A percentile compares a stretch with the other conserved stretches of the same genome.
Conservation (phyloP, 1,284 basidiomycete species). For the Coniferiporia weirii region DNA sequence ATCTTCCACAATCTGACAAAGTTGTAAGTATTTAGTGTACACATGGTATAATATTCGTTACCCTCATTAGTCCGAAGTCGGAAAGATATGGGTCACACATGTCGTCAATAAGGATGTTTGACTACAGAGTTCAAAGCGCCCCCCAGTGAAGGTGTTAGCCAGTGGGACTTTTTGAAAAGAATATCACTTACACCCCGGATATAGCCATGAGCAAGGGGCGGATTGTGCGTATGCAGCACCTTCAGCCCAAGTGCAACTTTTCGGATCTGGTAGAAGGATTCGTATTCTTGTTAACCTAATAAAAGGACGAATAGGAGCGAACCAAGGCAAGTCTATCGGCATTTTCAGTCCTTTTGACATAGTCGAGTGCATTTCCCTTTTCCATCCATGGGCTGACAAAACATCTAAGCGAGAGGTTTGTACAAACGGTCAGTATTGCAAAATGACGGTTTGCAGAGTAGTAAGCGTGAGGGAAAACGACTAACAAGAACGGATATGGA, state of each 20-base stretch:
- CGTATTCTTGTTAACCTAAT: background rate
- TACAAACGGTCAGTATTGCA: no score
- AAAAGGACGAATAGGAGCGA: background rate
- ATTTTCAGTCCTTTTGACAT: constrained; percentile 31
- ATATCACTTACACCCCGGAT: background rate
- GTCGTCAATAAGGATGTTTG: constrained; percentile 47
- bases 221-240: constrained; percentile 28
- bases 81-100: constrained; percentile 44
- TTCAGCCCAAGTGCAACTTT: background rate
- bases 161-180: no score
- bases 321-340: background rate
- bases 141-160: no score
- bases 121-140: constrained; percentile 29
- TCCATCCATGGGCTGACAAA: constrained; percentile 51
- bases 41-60: background rate
- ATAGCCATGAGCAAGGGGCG: constrained; percentile 49
- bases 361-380: constrained; percentile 45
- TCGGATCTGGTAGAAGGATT: constrained; percentile 16
- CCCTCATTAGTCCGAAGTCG: constrained; percentile 45
- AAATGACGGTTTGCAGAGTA: background rate
- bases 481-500: background rate
- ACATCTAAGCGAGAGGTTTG: constrained; percentile 23
- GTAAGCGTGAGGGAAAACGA: background rate
- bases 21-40: background rate
- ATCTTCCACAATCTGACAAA: constrained; percentile 25